Conservation (phyloP, 2,329 filamentous ascomycete species). For the Arthrobotrys pseudoclavata region DNA sequence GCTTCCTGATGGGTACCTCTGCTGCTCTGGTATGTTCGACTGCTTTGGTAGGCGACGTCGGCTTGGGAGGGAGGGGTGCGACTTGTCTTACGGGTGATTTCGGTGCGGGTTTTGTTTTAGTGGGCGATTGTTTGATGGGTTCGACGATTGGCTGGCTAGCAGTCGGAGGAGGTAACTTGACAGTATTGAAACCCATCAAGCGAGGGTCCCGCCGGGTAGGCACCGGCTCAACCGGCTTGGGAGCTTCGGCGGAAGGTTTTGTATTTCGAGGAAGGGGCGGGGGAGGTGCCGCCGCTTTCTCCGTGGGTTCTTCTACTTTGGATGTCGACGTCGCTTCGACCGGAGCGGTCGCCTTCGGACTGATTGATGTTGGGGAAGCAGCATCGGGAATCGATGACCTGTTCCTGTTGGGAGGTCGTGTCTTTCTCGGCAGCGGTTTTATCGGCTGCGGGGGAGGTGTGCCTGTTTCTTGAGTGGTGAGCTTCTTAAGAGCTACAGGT, state of each 20-base stretch:
- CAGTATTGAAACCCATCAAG: conserved; percentile 40
- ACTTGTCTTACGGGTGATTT: conserved; percentile 28
- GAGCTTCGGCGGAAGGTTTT: conserved; percentile 11
- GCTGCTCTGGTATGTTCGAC: conserved; percentile 4
- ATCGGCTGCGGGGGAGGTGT: conserved; percentile 56
- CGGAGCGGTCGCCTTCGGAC: conserved; percentile 22
- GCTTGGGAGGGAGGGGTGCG: conserved; percentile 24
- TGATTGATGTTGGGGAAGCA: conserved; percentile 19
- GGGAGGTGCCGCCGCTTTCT: conserved; percentile 30
- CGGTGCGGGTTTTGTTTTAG: conserved; percentile 7
- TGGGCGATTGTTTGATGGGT: conserved; percentile 34
- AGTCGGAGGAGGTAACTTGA: conserved; percentile 47
- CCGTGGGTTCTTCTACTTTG: conserved; percentile 16
- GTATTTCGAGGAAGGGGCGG: conserved; percentile 39
- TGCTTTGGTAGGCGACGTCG: conserved; percentile 7
- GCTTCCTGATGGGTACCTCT: conserved; percentile 23
- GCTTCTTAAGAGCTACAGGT: conserved; percentile 30
- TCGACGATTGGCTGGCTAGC: not conserved
- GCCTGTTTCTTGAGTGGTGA: conserved; percentile 40
- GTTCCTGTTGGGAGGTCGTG: conserved; percentile 24
- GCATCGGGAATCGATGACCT: conserved; percentile 31
- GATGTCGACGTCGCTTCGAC: conserved; percentile 14
- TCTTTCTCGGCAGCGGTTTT: conserved; percentile 41
- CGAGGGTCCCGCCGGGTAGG: conserved; percentile 43
- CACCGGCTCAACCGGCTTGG: not conserved